Conservation (phyloP, 805 yeast genomes). For the Metschnikowia drakensbergensis region DNA sequence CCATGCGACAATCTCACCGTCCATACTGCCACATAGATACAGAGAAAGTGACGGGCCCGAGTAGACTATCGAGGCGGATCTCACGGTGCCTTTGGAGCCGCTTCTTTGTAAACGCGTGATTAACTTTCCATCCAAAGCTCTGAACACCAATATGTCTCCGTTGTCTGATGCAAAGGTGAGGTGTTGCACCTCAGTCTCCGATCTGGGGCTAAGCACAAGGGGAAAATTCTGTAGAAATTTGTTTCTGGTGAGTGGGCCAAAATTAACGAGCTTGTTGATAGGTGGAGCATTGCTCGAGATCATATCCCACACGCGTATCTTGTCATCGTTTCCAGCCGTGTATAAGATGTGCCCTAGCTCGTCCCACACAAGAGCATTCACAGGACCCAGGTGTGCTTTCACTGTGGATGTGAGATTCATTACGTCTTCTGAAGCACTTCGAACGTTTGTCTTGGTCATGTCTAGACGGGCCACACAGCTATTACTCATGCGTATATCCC, state of each 20-base stretch:
- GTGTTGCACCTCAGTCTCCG: conserved; percentile 54
- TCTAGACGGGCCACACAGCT: conserved; percentile 65
- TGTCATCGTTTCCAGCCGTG: conserved; percentile 78
- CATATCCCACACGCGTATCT: conserved; percentile 75
- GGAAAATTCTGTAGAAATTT: conserved; percentile 48
- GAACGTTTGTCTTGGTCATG: conserved; percentile 41
- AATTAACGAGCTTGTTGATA: conserved; percentile 61
- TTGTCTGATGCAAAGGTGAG: conserved; percentile 71
- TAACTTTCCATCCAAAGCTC: conserved; percentile 59
- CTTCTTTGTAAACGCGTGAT: conserved; percentile 51
- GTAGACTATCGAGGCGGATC: conserved; percentile 52
- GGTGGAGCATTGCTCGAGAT: conserved; percentile 35
- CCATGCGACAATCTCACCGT: conserved; percentile 65
- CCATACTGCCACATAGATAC: conserved; percentile 59
- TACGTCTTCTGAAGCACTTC: conserved; percentile 9
- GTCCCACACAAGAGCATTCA: conserved; percentile 78
- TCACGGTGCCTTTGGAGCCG: conserved; percentile 35
- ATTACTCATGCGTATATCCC: conserved; percentile 78
- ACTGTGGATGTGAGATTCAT: conserved; percentile 33
- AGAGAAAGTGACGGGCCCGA: conserved; percentile 43
- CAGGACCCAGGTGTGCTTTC: conserved; percentile 73
- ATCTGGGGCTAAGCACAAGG: conserved; percentile 47
- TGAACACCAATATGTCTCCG: conserved; percentile 62
- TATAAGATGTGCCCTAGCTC: conserved; percentile 58
- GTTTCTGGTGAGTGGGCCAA: conserved; percentile 75